Base-by-base conservation (phyloP, 495 filamentous ascomycete species). In the Parachaetomium inaequale region DNA sequence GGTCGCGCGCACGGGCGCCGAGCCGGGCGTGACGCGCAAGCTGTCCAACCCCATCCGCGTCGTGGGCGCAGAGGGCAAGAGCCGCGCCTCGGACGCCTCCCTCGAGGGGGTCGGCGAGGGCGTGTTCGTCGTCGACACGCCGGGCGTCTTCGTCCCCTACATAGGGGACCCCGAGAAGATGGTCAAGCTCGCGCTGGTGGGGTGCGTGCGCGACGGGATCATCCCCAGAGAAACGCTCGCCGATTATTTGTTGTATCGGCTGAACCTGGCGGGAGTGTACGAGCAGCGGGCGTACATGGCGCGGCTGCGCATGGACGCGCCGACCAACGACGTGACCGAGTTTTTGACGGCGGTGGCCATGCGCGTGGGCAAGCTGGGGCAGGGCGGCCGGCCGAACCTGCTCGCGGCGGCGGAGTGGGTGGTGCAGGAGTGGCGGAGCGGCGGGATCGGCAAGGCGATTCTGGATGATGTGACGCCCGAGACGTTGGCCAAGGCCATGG, bases 101-200 rank as follows among this genome's bases (percentile, higher is more conserved):
- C 66, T 29, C 15, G 67, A 66, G 10, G 75, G 76, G 10, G 65
- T 83, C 40, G 69, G 69, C 19, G 79, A 74, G 34, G 75, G 76
- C 21, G 77, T 83, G 38, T 79, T 79, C 58, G 64, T 85, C n/a
- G 62, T 80, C 29, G 82, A 85, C 65, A 82, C 81, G 2, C 82
- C 82, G 0, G 93, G 94, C 31, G 92, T 98, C 3, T 98, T 98
- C 74, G 81, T 97, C 58, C 94, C 94, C 0, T 96, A 94, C 73
- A 89, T 98, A 38, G 81, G 87, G 0, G 82, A 92, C 72, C 81
- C 87, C 5, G 89, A 93, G 70, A 84, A 88, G 28, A 98, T 98
- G 94, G 77, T 98, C 34, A 96, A 95, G 73, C 81, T 98, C 21
- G 86, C 93, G 7, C 81, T 98, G 0, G 92, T 90, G 49, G 94